Evolutionary conservation across 495 filamentous ascomycete genomes (phyloP), one percentile per base, ranked within the genome.

Genomic region (Aspergillus ellipticus): DNA sequence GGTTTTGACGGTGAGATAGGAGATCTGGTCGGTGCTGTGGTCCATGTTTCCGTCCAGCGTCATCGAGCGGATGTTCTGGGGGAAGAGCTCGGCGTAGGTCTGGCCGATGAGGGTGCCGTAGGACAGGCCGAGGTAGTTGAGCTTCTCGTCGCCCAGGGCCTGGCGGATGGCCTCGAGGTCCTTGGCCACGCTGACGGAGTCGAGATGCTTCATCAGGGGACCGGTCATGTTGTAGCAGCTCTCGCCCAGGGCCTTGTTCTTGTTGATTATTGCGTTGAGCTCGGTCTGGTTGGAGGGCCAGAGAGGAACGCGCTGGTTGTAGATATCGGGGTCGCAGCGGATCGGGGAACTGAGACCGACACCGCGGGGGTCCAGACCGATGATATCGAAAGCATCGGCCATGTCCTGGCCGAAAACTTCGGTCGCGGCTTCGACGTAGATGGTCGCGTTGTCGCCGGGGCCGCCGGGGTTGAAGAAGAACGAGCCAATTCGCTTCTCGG

Each of bases 71-170:
- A 80, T 63, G 42, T 71, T 67, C 17, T 72, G 55, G 4, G 76
- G 77, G 33, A 65, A 76, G 64, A 79, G 72, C 19, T 75, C 66
- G 19, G 72, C 69, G 41, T 73, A 73, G 16, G 62, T 68, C 7
- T 77, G 76, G 4, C 81, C 82, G n/a, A 85, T 78, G 15, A 78
- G 69, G 0, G 82, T 83, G 8, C 82, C 83, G 58, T 85, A 85
- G 42, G 78, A 82, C 20, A 84, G 75, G 16, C 84, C 75, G 59
- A 82, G 79, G 46, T 78, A 82, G 6, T 77, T 75, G 46, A 84
- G 62, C 54, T 76, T 77, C 58, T 57, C 55, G 20, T 72, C 68
- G 3, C 72, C 55, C 1, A 77, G 63, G 3, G 70, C 74, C 22
- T 65, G 29, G 49, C 75, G 74, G 11, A 77, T 67, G 2, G 72